Conservation (phyloP, 2,329 filamentous ascomycete genomes). For the Cladosporium colombiae region DNA sequence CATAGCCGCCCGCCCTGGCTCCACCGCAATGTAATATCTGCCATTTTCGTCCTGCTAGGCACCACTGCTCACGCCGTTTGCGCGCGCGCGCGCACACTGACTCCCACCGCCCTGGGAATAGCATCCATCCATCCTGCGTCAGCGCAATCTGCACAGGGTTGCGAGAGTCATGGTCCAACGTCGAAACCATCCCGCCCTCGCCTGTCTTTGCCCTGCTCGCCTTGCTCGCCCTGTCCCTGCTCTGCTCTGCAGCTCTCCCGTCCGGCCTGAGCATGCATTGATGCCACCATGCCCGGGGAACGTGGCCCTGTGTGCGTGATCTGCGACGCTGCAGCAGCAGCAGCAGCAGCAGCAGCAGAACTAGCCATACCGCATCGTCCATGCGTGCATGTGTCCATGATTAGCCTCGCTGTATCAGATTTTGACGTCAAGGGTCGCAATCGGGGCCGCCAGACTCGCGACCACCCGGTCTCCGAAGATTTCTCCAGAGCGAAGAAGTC, state of each 20-base stretch:
- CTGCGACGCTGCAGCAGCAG: slow-evolving; percentile 6
- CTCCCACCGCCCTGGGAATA: slow-evolving; percentile 11
- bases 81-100: slow-evolving; percentile 2
- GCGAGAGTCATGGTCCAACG: slow-evolving; percentile 12
- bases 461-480: neutral
- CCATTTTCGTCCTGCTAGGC: slow-evolving; percentile 14
- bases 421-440: neutral
- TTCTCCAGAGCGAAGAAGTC: neutral
- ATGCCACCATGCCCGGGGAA: slow-evolving; percentile 12
- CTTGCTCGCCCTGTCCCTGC: slow-evolving; percentile 7
- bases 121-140: neutral
- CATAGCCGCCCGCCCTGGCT: slow-evolving; percentile 18
- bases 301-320: slow-evolving; percentile 11
- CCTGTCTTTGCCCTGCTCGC: neutral
- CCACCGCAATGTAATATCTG: slow-evolving; percentile 21
- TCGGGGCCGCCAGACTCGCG: neutral
- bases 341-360: too few relatives aligned
- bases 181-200: slow-evolving; percentile 1
- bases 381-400: neutral
- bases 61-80: neutral
- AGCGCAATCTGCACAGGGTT: slow-evolving; percentile 19
- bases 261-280: slow-evolving; percentile 8
- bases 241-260: slow-evolving; percentile 19
- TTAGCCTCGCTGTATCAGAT: slow-evolving; percentile 10
- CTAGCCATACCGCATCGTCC: slow-evolving; percentile 7